Evolutionary conservation across 192 early-diverging fungal genomes (phyloP).

Genomic region (Helicostylum pulchrum): DNA sequence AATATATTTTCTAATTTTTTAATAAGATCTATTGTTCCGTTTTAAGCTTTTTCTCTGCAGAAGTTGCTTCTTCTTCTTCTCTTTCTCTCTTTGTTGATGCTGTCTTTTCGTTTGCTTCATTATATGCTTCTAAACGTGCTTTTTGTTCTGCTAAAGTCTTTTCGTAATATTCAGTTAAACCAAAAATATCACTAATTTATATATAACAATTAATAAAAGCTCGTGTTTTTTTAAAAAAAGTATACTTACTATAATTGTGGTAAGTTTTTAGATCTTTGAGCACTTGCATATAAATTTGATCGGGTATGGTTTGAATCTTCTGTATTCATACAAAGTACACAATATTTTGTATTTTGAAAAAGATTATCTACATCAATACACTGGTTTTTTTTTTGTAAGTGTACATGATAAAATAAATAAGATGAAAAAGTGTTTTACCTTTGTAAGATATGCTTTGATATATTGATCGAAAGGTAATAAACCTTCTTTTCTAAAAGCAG

Average conservation of each 20-base stretch:
- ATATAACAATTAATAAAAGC: background rate
- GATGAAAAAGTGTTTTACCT: conserved; percentile 27
- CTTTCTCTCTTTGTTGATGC: background rate
- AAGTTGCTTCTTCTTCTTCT: background rate
- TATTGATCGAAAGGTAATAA: conserved; percentile 50
- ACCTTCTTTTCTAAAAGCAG: conserved; percentile 77
- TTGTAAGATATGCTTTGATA: conserved; percentile 64
- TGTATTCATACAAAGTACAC: conserved; percentile 80
- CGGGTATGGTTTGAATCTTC: conserved; percentile 49
- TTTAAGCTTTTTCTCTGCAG: conserved; percentile 5
- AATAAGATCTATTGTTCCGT: background rate
- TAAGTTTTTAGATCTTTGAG: conserved; percentile 51
- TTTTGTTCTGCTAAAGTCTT: conserved; percentile 12
- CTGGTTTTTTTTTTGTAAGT: conserved; percentile 21
- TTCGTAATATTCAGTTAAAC: conserved; percentile 21
- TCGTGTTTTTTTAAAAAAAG: background rate
- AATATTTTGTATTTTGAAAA: conserved; percentile 90
- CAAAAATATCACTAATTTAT: conserved; percentile 24
- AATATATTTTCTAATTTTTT: background rate
- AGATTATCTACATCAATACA: conserved; percentile 67
- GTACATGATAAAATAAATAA: background rate
- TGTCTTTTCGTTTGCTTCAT: conserved; percentile 11
- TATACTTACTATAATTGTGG: conserved; percentile 50
- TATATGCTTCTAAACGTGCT: background rate
- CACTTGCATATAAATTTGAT: conserved; percentile 37